Conservation (phyloP, 305 asterid genomes). For the Rubia balearica region DNA sequence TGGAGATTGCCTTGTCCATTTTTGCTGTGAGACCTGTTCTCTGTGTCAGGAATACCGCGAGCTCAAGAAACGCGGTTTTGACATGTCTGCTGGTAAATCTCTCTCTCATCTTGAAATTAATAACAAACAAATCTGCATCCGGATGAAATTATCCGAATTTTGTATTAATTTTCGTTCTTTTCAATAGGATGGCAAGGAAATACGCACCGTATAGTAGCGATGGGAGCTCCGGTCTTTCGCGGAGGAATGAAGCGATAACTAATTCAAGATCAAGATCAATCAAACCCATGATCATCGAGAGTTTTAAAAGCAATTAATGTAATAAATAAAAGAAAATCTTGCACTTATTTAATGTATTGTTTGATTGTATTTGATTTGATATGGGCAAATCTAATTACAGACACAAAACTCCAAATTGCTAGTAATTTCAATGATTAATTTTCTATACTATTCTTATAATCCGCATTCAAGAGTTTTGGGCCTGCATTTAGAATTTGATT, state of each 20-base stretch:
- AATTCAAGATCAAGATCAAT: background rate
- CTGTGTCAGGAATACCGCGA: constrained; percentile 49
- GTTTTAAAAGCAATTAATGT: background rate
- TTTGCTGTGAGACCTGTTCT: constrained; percentile 37
- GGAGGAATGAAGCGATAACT: background rate
- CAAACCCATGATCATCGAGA: background rate
- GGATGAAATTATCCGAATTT: too few species aligned
- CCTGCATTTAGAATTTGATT: too few species aligned
- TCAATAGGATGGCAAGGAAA: background rate
- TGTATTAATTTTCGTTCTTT: too few species aligned
- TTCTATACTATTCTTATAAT: too few species aligned
- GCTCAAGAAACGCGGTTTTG: constrained; percentile 45
- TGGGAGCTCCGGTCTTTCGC: background rate
- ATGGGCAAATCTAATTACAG: too few species aligned
- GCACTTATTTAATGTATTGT: background rate
- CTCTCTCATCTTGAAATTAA: background rate
- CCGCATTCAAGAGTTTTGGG: too few species aligned
- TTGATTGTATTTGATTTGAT: background rate
- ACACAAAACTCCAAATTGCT: too few species aligned
- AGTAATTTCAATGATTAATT: too few species aligned
- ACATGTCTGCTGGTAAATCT: constrained; percentile 37
- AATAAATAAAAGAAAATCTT: background rate
- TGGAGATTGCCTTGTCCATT: constrained; percentile 30
- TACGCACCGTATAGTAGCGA: background rate
- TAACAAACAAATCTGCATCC: too few species aligned